These are phyloP conservation scores for Trichoderma polysporum DNA, from an alignment of 2,329 filamentous ascomycete genomes.

Conservation along the genomic window DNA sequence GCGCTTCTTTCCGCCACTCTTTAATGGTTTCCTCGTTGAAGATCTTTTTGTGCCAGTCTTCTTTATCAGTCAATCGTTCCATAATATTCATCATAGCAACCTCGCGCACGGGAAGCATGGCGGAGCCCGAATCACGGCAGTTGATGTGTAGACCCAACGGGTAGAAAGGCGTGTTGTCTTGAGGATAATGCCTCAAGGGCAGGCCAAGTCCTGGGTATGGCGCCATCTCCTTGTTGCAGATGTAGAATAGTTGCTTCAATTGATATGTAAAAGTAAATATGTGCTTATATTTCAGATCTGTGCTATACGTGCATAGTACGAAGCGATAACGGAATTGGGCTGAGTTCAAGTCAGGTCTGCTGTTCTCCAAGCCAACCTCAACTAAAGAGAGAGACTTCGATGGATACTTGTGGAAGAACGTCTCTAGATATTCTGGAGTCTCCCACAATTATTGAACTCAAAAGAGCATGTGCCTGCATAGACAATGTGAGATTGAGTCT, in stretches of 20 bases:
- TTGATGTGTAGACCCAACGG: background rate
- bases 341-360: too few relatives aligned
- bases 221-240: background rate
- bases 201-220: background rate
- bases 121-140: background rate
- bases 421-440: too few relatives aligned
- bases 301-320: too few relatives aligned
- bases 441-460: too few relatives aligned
- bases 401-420: too few relatives aligned
- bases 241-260: background rate
- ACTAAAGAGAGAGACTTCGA: too few relatives aligned
- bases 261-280: background rate
- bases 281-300: too few relatives aligned
- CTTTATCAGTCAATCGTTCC: conserved; percentile 30
- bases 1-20: background rate
- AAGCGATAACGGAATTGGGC: too few relatives aligned
- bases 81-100: conserved; percentile 29
- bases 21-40: conserved; percentile 26
- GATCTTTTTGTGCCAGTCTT: conserved; percentile 29
- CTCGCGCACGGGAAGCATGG: conserved; percentile 20
- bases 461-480: too few relatives aligned
- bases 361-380: too few relatives aligned
- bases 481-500: too few relatives aligned
- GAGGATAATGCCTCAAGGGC: background rate
- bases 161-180: background rate